Percentiles rank a stretch among this genome's conserved stretches.
phyloP scores from a whole-genome alignment of 306 rosid species.

The Vigna nakashimae region DNA sequence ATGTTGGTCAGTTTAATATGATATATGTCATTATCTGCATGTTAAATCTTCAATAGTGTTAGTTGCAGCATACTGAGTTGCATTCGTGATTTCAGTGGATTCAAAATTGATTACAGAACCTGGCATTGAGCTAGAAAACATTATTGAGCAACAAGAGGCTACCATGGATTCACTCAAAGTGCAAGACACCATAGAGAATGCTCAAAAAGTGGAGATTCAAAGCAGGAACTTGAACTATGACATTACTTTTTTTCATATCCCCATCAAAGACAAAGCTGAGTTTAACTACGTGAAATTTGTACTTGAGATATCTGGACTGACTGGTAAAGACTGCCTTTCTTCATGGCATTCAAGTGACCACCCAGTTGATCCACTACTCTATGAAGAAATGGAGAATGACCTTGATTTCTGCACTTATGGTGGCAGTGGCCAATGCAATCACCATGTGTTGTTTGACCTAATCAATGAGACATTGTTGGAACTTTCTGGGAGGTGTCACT shows the following conservation, averaged over 20 bases:
- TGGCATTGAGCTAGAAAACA: not conserved
- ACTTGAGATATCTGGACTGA: constrained; percentile 60
- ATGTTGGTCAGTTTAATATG: not conserved
- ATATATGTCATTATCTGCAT: not conserved
- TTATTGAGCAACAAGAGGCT: constrained; percentile 30
- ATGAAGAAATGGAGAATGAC: constrained; percentile 55
- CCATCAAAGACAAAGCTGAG: constrained; percentile 37
- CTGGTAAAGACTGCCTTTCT: constrained; percentile 40
- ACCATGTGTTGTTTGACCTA: constrained; percentile 64
- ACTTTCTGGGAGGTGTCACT: constrained; percentile 55
- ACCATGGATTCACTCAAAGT: constrained; percentile 29
- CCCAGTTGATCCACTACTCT: constrained; percentile 56
- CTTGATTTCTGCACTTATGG: constrained; percentile 51
- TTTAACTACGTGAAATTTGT: constrained; percentile 64
- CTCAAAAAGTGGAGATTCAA: constrained; percentile 28
- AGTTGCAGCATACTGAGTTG: not conserved
- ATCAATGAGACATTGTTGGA: constrained; percentile 71
- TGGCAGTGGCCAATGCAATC: constrained; percentile 51
- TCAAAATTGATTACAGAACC: constrained; percentile 24
- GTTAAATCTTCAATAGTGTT: not conserved
- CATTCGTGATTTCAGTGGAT: constrained; percentile 33
- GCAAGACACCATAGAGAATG: constrained; percentile 18
- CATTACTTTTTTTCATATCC: constrained; percentile 13
- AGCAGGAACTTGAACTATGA: constrained; percentile 16
- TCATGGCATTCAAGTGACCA: constrained; percentile 59